Evolutionary conservation across 768 basidiomycete species (phyloP), one percentile per base, ranked within the genome.

Genomic region (Heimioporus sp.): DNA sequence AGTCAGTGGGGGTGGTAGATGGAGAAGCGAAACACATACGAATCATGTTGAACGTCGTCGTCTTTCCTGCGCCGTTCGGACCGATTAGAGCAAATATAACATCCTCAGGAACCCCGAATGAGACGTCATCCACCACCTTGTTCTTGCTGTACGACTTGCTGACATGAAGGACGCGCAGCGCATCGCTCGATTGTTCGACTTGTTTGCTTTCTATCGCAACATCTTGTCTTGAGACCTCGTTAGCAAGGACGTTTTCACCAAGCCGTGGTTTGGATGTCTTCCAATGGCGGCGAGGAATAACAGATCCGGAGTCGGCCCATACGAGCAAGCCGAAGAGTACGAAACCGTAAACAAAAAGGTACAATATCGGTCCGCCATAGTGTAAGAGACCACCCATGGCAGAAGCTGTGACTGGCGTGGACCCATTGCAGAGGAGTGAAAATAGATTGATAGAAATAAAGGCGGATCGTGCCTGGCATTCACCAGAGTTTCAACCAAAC

Each of bases 51-150:
- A 91, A 88, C 0, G 83, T 85, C 0, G 90, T 90, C 11, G 87
- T 90, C 68, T 91, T 91, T 0, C 90, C 89, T 9, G 88, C 90
- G 8, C 90, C 90, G 57, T 91, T 92, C 1, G 90, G 90, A 2
- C 90, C 90, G 15, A 92, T 73, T 54, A 91, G 66, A 5, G 85
- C 87, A 57, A 90, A 87, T 16, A 87, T 73, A 43, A 82, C 85
- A 42, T 87, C 78, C 37, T 68, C 70, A 1, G 80, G 68, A 24
- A 90, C 83, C 0, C 82, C 83, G 58, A 90, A 80, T 55, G 80
- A 85, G 36, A 91, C 85, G 57, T 87, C 78, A 58, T 91, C 83
- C 0, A 92, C 87, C 0, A 86, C 89, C 24, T 71, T 76, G 38
- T 79, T 77, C 13, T 67, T 65, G 10, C 71, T 71, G 53, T 80